phyloP scores from a whole-genome alignment of 352 stramenopile species.

The Phytophthora ohioensis region DNA sequence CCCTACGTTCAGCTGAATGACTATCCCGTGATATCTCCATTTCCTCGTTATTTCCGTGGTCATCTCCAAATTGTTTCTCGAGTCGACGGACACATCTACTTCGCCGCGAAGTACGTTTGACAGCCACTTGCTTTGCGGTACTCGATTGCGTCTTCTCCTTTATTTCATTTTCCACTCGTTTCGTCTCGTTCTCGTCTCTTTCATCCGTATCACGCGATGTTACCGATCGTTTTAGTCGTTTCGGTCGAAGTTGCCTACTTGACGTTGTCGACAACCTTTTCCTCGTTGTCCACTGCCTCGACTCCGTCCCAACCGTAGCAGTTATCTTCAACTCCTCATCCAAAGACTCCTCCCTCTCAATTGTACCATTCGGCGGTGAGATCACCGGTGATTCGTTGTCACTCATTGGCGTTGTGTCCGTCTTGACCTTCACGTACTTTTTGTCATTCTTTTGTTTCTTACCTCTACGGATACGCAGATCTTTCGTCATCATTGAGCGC shows the following conservation, averaged over 20 bases:
- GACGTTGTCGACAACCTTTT: conserved; percentile 32
- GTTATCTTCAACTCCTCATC: background rate
- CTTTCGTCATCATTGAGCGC: conserved; percentile 53
- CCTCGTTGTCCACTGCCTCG: conserved; percentile 31
- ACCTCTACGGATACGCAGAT: conserved; percentile 45
- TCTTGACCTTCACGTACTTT: background rate
- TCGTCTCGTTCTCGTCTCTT: conserved; percentile 19
- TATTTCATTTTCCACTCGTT: background rate
- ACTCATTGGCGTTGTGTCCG: background rate
- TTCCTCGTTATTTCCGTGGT: background rate
- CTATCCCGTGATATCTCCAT: background rate
- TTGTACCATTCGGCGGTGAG: conserved; percentile 11
- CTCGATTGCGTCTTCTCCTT: background rate
- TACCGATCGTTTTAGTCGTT: conserved; percentile 18
- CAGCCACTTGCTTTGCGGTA: background rate
- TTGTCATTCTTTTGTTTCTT: background rate
- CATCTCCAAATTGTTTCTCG: conserved; percentile 9
- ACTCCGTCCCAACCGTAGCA: conserved; percentile 3
- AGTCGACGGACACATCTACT: conserved; percentile 7
- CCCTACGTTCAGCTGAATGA: background rate
- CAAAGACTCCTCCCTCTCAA: conserved; percentile 4
- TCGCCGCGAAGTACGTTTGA: conserved; percentile 2
- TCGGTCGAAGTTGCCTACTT: background rate
- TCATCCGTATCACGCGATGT: background rate
- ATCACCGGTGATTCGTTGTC: conserved; percentile 5